Base-by-base conservation (phyloP, 2,329 filamentous ascomycete species). In the Beauveria australis region DNA sequence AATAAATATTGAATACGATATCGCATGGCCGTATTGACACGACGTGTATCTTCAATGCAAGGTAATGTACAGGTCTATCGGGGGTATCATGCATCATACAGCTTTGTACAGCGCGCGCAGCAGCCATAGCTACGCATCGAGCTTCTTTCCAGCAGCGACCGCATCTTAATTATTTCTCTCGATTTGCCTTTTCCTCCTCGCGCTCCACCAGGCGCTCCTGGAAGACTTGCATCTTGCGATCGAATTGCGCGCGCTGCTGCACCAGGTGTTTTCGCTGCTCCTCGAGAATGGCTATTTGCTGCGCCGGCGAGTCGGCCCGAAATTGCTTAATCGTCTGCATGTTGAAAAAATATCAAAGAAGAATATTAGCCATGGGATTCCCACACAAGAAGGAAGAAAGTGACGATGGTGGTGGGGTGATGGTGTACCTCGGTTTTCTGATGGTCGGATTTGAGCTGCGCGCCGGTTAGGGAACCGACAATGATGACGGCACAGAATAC, bases 391-490 rank as follows among this genome's bases (percentile, higher is more conserved):
- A 19, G 30, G 10, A 4, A 24, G 14, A 12, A 18, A 18, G 14
- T 19, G 26, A 24, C 18, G 14, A 30, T 19, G n/a, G 19, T 33
- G 10, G 10, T 8, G 28, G 28, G 44, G 44, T 5, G 24, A 37
- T 44, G 30, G 12, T 52, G 9, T 62, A 79, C 78, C 66, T 78
- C 69, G 63, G 73, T 70, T 65, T 75, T 79, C 63, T 81, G 77
- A 61, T 75, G 72, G 62, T 79, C 76, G 53, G 74, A 74, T 70
- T 81, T 81, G 51, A 81, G 67, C 51, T 77, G 76, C 7, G 79
- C 79, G 56, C 79, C 79, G 60, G 79, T 80, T 52, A 78, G 72
- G 49, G 76, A 69, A 61, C 79, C 78, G 37, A 79, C 77, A 62
- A 76, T 71, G 62, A 79, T 74, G 61, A 79, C 74, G 62, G 77